A percentile compares a stretch with the other conserved stretches of the same genome.
These are phyloP conservation scores for Mycena crocata DNA, from an alignment of 768 basidiomycete genomes.

Conservation along the genomic window DNA sequence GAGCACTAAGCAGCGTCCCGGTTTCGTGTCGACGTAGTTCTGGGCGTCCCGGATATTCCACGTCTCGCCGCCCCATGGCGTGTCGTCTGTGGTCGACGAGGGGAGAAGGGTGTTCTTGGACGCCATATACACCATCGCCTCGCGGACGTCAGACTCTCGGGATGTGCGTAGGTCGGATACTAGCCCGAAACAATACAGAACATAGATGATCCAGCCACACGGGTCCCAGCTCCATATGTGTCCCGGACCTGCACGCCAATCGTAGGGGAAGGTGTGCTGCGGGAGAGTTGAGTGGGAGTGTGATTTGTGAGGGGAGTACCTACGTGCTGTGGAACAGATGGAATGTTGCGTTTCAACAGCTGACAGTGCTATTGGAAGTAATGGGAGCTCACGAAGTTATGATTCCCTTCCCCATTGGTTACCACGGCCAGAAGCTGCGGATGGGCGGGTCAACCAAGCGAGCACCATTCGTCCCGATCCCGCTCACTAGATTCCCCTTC, in stretches of 20 bases:
- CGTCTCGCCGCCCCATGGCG: no score
- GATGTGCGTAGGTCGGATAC: no score
- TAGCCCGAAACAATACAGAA: no score
- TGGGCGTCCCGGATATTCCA: not conserved
- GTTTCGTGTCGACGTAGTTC: constrained; percentile 45
- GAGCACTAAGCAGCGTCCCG: constrained; percentile 59
- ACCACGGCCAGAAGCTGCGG: constrained; percentile 71
- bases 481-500: constrained; percentile 71
- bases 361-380: no score
- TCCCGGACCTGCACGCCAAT: constrained; percentile 77
- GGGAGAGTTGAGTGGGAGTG: not conserved
- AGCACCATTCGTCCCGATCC: no score
- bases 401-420: constrained; percentile 84
- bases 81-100: no score
- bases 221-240: constrained; percentile 80
- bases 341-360: no score
- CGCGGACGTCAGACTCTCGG: no score
- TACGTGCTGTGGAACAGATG: no score
- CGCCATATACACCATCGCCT: no score
- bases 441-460: no score
- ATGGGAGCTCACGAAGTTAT: constrained; percentile 66
- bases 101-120: no score
- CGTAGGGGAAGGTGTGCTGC: constrained; percentile 83
- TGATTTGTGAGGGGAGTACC: not conserved
- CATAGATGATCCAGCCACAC: constrained; percentile 79